phyloP scores from a whole-genome alignment of 192 early-diverging fungal species.

The Backusella morwellensis region DNA sequence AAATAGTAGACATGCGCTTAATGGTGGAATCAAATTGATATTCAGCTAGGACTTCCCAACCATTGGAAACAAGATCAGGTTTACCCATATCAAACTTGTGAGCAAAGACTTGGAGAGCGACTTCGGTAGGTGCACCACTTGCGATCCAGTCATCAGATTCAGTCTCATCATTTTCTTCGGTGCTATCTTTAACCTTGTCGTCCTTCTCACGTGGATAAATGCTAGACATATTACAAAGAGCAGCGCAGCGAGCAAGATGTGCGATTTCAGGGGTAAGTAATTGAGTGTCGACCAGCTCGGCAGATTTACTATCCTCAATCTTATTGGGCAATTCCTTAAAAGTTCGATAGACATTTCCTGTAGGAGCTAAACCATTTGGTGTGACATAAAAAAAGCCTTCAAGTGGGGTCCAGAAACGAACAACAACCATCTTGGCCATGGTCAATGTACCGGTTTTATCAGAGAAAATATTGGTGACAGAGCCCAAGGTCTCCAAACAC shows the following conservation, averaged over 20 bases:
- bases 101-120: conserved; percentile 86
- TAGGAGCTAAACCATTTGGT: conserved; percentile 54
- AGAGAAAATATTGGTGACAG: conserved; percentile 93
- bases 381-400: conserved; percentile 73
- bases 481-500: conserved; percentile 89
- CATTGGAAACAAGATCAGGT: conserved; percentile 53
- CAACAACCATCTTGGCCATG: conserved; percentile 91
- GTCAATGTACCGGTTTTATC: conserved; percentile 95
- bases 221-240: conserved; percentile 86
- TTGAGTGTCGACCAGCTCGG: conserved; percentile 4
- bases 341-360: conserved; percentile 40
- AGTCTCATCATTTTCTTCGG: background rate
- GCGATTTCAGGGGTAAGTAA: conserved; percentile 12
- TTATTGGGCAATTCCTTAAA: background rate
- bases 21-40: conserved; percentile 71
- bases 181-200: background rate
- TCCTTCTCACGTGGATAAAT: conserved; percentile 39
- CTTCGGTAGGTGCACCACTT: conserved; percentile 92
- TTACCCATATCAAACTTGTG: conserved; percentile 76
- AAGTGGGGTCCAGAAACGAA: conserved; percentile 75
- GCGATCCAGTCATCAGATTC: conserved; percentile 64
- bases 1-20: conserved; percentile 92
- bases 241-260: conserved; percentile 54
- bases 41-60: conserved; percentile 56
- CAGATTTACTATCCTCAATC: background rate